Conservation (phyloP, 306 rosid genomes). For the Chamaecrista fasciculata region DNA sequence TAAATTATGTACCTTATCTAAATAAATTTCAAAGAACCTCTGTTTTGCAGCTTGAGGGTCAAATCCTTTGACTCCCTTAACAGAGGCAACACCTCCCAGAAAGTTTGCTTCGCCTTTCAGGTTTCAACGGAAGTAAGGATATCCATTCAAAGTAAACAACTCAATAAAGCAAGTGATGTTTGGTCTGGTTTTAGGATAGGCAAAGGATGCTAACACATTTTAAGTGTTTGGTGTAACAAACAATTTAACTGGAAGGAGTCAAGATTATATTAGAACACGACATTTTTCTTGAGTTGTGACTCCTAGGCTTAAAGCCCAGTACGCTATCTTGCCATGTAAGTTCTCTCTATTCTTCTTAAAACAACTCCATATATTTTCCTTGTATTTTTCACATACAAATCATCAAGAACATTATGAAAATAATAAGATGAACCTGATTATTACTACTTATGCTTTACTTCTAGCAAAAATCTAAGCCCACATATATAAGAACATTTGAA, state of each 20-base stretch:
- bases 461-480: background rate
- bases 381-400: background rate
- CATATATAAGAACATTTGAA: background rate
- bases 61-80: slow-evolving; percentile 76
- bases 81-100: slow-evolving; percentile 94
- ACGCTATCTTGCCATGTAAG: background rate
- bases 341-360: background rate
- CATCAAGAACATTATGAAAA: background rate
- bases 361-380: background rate
- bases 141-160: slow-evolving; percentile 19
- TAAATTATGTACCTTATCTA: slow-evolving; percentile 60
- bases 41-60: slow-evolving; percentile 71
- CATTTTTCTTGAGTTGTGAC: slow-evolving; percentile 1
- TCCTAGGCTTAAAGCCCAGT: background rate
- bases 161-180: slow-evolving; percentile 22
- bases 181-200: slow-evolving; percentile 6
- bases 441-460: background rate
- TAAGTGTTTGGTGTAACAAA: background rate
- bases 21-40: slow-evolving; percentile 89
- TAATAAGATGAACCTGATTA: background rate
- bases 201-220: slow-evolving; percentile 15
- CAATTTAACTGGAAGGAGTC: background rate
- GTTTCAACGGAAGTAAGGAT: slow-evolving; percentile 33
- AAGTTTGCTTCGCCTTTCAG: slow-evolving; percentile 86
- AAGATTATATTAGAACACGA: background rate